Base-by-base conservation (phyloP, 2,329 filamentous ascomycete genomes). In the Fusarium sarcochroum region DNA sequence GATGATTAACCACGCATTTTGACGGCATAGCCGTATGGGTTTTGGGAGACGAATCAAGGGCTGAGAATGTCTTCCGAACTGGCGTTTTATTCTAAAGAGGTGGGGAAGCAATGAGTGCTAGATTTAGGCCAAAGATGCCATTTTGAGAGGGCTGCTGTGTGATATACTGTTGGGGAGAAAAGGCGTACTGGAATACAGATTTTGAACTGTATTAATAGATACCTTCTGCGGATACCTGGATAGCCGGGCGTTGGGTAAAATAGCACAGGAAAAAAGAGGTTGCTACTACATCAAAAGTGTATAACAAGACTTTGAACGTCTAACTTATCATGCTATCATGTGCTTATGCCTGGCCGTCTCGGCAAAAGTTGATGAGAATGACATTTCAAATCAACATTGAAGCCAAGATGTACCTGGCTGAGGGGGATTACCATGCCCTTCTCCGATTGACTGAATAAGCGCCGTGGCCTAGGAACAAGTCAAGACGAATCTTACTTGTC, bases 1-100 rank as follows among this genome's bases (percentile, higher is more conserved):
- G 53, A 73, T 38, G 62, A 58, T 58, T 61, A 59, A 63, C 48
- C 62, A 63, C 74, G 72, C 70, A 74, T 75, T 75, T 74, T 74
- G 42, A 63, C 51, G 63, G 73, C 58, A 63, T 32, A 46, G 58
- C 60, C 69, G 76, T 67, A 76, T 47, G 69, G 73, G 66, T 52
- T 70, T 68, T 57, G 47, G 77, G 79, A 79, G 83, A 81, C 79
- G 73, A 61, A 82, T 87, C 85, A 87, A 87, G 85, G 82, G 85
- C 85, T 87, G 85, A 87, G 80, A 78, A 59, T 72, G 83, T 85
- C 83, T 85, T 83, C 79, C 64, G 46, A 51, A 57, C 48, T 68
- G 72, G 70, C 68, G 73, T 75, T 75, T 66, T 50, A 58, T 48
- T 63, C 57, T 58, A 55, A 51, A 48, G 45, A 57, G 34, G 41